A percentile compares a stretch with the other conserved stretches of the same genome.
These are phyloP conservation scores for Backusella circina DNA, from an alignment of 192 early-diverging fungal species.

Conservation along the genomic window DNA sequence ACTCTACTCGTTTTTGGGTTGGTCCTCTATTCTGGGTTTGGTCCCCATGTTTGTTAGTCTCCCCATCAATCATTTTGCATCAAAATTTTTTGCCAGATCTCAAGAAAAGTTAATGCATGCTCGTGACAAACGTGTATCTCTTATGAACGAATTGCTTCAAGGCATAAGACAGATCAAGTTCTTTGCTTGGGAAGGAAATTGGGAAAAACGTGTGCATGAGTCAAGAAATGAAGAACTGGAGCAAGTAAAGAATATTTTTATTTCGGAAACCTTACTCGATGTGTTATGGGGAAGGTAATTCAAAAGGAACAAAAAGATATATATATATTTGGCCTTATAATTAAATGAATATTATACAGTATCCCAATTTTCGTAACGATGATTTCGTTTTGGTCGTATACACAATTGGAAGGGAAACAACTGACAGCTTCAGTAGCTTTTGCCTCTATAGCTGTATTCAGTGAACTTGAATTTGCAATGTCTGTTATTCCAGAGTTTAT, in stretches of 20 bases:
- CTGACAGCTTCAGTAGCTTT: conserved; percentile 73
- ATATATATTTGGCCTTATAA: too few species aligned
- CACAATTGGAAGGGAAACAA: conserved; percentile 25
- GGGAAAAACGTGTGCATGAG: conserved; percentile 47
- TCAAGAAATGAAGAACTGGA: conserved; percentile 43
- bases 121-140: conserved; percentile 70
- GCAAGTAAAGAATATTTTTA: conserved; percentile 17
- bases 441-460: conserved; percentile 84
- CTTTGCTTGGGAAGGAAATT: conserved; percentile 64
- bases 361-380: conserved; percentile 27
- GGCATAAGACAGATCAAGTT: conserved; percentile 91
- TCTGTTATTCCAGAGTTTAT: conserved; percentile 76
- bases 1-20: conserved; percentile 76
- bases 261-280: background rate
- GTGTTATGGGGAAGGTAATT: conserved; percentile 36
- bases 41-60: conserved; percentile 45
- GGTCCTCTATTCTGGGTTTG: conserved; percentile 73
- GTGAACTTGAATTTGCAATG: conserved; percentile 81
- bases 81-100: conserved; percentile 30
- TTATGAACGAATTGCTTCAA: conserved; percentile 58
- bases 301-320: background rate
- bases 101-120: conserved; percentile 59
- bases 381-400: conserved; percentile 25
- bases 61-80: conserved; percentile 34
- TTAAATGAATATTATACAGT: too few species aligned